phyloP scores from a whole-genome alignment of 768 basidiomycete genomes.

The Tylopilus plumbeoviolaceoides region DNA sequence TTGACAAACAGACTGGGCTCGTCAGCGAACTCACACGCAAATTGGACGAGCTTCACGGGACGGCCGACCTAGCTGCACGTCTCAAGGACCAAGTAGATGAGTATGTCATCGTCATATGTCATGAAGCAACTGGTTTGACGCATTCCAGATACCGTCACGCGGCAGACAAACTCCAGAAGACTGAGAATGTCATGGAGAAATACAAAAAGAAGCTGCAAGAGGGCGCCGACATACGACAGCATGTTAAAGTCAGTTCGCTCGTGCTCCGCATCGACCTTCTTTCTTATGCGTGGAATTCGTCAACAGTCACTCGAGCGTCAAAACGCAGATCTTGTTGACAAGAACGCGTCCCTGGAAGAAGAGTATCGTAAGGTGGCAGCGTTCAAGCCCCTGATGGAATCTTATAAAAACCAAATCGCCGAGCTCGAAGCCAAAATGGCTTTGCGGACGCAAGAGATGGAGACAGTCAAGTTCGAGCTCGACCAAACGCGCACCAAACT shows the following conservation, averaged over 20 bases:
- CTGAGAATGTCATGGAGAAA: slow-evolving; percentile 97
- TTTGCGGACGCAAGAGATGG: slow-evolving; percentile 62
- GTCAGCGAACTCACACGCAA: slow-evolving; percentile 73
- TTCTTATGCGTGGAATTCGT: slow-evolving; percentile 1
- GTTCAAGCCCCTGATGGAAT: slow-evolving; percentile 88
- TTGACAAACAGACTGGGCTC: slow-evolving; percentile 71
- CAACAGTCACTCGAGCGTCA: slow-evolving; percentile 83
- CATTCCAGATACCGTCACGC: slow-evolving; percentile 77
- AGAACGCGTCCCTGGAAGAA: slow-evolving; percentile 87
- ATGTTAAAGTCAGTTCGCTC: slow-evolving; percentile 60
- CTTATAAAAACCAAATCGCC: slow-evolving; percentile 82
- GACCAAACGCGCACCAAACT: slow-evolving; percentile 70
- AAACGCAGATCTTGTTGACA: slow-evolving; percentile 88
- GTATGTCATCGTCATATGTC: slow-evolving; percentile 35
- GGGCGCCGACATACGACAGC: slow-evolving; percentile 82
- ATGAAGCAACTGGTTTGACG: not conserved
- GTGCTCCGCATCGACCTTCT: not conserved
- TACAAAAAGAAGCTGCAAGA: slow-evolving; percentile 99
- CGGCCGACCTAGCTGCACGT: slow-evolving; percentile 72
- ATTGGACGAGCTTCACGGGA: slow-evolving; percentile 74
- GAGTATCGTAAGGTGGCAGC: slow-evolving; percentile 84
- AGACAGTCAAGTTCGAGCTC: slow-evolving; percentile 69
- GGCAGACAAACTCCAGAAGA: slow-evolving; percentile 88
- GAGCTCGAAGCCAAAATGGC: slow-evolving; percentile 75
- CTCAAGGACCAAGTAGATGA: slow-evolving; percentile 96